Percentiles rank a stretch among this genome's conserved stretches.
These are phyloP conservation scores for Bipolaris oryzae DNA, from an alignment of 2,329 filamentous ascomycete genomes.

Conservation along the genomic window DNA sequence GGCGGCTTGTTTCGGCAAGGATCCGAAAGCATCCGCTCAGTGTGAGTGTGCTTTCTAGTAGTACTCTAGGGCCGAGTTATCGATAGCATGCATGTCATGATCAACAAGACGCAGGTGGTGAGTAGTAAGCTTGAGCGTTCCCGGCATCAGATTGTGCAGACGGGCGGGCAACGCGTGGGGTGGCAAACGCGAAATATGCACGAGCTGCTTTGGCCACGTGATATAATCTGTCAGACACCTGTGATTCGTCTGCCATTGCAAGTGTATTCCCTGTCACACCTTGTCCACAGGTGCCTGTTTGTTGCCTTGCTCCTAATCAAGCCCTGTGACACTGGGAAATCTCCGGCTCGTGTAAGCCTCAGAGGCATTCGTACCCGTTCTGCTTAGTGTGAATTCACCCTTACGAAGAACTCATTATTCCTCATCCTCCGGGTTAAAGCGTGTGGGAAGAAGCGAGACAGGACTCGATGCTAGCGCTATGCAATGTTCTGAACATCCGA, in stretches of 20 bases:
- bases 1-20: slow-evolving; percentile 19
- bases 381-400: too few species aligned
- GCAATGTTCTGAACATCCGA: background rate
- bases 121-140: background rate
- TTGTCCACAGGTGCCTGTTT: too few species aligned
- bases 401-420: too few species aligned
- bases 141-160: background rate
- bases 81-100: slow-evolving; percentile 13
- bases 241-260: background rate
- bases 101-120: slow-evolving; percentile 1
- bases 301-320: too few species aligned
- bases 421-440: too few species aligned
- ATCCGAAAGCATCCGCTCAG: slow-evolving; percentile 19
- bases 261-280: background rate
- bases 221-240: slow-evolving; percentile 3
- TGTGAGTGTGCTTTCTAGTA: background rate
- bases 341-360: too few species aligned
- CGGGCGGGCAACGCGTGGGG: background rate
- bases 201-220: slow-evolving; percentile 14
- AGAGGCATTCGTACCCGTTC: too few species aligned
- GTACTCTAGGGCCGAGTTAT: background rate
- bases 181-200: slow-evolving; percentile 11
- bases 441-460: too few species aligned
- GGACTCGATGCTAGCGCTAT: background rate
- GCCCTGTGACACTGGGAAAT: too few species aligned